Evolutionary conservation across 2,329 filamentous ascomycete species (phyloP).

Genomic region (Fusarium pseudocircinatum): DNA sequence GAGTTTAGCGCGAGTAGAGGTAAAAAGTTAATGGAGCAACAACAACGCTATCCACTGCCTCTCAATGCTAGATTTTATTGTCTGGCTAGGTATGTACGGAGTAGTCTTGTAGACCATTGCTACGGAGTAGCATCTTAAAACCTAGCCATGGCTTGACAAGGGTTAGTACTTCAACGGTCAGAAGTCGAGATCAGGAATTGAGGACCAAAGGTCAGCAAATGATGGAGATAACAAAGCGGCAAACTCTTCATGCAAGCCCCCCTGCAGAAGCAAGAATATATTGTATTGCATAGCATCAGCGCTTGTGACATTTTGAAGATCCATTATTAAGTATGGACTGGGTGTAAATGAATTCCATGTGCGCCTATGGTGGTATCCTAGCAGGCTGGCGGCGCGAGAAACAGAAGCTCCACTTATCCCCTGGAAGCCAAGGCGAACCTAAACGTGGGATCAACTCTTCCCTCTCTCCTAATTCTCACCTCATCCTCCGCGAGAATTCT

Average conservation of each 20-base stretch:
- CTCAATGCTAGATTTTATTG: conserved; percentile 8
- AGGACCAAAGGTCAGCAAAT: not conserved
- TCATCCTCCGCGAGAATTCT: conserved; percentile 41
- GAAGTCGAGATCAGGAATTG: not conserved
- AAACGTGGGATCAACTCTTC: conserved; percentile 14
- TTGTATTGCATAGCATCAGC: not conserved
- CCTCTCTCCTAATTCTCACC: conserved; percentile 38
- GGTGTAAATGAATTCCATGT: conserved; percentile 1
- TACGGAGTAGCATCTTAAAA: not conserved
- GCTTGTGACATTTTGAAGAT: not conserved
- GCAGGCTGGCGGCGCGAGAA: conserved; percentile 3
- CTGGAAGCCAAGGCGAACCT: conserved; percentile 20
- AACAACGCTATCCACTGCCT: not conserved
- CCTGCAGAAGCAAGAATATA: not conserved
- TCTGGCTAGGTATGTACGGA: not conserved
- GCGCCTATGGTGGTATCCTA: not conserved
- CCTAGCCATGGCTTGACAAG: conserved; percentile 21
- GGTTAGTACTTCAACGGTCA: conserved; percentile 8
- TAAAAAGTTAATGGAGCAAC: conserved; percentile 10
- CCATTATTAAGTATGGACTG: not conserved
- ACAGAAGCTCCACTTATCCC: conserved; percentile 23
- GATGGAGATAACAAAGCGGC: not conserved
- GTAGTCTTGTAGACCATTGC: not conserved
- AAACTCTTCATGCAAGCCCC: not conserved
- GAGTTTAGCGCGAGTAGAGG: conserved; percentile 19